These are phyloP conservation scores for Ceratocystis papillata DNA, from an alignment of 2,329 filamentous ascomycete genomes.

Conservation along the genomic window DNA sequence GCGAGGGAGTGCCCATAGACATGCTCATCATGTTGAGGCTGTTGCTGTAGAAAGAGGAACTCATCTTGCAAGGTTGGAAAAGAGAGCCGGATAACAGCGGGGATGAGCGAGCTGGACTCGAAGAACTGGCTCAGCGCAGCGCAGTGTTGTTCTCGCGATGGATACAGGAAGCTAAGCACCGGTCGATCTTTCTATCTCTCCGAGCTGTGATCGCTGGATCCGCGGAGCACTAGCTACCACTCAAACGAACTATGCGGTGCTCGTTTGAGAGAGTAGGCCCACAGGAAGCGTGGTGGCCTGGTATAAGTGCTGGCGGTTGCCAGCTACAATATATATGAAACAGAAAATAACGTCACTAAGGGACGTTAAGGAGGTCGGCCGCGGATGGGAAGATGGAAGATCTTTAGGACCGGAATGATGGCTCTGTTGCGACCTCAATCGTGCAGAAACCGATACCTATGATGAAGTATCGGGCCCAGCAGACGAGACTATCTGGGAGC, in stretches of 20 bases:
- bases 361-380: conserved; percentile 87
- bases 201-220: conserved; percentile 37
- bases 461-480: conserved; percentile 72
- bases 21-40: conserved; percentile 33
- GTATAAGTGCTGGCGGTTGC: conserved; percentile 68
- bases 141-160: conserved; percentile 12
- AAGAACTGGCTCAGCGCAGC: conserved; percentile 11
- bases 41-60: conserved; percentile 24
- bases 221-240: conserved; percentile 94
- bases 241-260: conserved; percentile 93
- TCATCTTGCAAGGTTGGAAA: conserved; percentile 26
- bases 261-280: conserved; percentile 97
- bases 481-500: conserved; percentile 37
- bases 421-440: conserved; percentile 52
- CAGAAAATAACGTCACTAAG: conserved; percentile 47
- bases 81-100: conserved; percentile 14
- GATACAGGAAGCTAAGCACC: conserved; percentile 22
- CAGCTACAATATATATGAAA: conserved; percentile 52
- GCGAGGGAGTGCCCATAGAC: conserved; percentile 70
- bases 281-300: conserved; percentile 48
- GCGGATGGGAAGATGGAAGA: conserved; percentile 70
- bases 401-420: conserved; percentile 82
- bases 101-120: not conserved
- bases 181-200: conserved; percentile 18
- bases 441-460: conserved; percentile 74